phyloP scores from a whole-genome alignment of 768 basidiomycete genomes.

The Tephrocybe sp. region DNA sequence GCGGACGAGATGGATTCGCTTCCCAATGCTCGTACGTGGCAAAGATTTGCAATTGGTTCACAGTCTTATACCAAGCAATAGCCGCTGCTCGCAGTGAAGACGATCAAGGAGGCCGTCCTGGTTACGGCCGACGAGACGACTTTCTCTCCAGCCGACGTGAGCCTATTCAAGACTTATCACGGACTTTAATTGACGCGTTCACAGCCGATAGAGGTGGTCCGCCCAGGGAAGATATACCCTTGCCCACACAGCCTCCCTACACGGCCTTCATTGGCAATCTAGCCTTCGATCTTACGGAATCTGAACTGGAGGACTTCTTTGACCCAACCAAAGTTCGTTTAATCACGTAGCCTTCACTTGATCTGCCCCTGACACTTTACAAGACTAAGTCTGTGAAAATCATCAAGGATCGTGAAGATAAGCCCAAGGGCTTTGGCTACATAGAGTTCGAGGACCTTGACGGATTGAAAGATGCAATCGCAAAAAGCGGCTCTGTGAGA shows the following conservation, averaged over 20 bases:
- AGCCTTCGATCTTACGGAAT: slow-evolving; percentile 87
- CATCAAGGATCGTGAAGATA: slow-evolving; percentile 89
- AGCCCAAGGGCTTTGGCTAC: slow-evolving; percentile 98
- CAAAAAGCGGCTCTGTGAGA: slow-evolving; percentile 68
- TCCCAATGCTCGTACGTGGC: slow-evolving; percentile 86
- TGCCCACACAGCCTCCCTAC: slow-evolving; percentile 93
- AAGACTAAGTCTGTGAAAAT: slow-evolving; percentile 88
- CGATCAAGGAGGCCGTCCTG: slow-evolving; percentile 46
- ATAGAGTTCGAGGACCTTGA: slow-evolving; percentile 91
- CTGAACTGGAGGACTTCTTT: slow-evolving; percentile 83
- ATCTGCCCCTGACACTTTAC: background rate
- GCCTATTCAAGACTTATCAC: slow-evolving; percentile 23
- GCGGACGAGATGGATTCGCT: slow-evolving; percentile 97
- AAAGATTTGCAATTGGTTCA: slow-evolving; percentile 1
- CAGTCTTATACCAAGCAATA: slow-evolving; percentile 28
- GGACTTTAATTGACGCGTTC: slow-evolving; percentile 11
- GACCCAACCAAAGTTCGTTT: slow-evolving; percentile 52
- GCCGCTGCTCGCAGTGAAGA: slow-evolving; percentile 74
- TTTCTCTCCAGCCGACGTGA: slow-evolving; percentile 61
- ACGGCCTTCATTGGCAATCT: slow-evolving; percentile 98
- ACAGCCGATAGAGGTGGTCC: slow-evolving; percentile 58
- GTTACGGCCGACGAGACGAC: slow-evolving; percentile 61
- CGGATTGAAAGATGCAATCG: slow-evolving; percentile 80
- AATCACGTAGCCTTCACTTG: background rate
- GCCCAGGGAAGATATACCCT: slow-evolving; percentile 87